Evolutionary conservation across 495 filamentous ascomycete genomes (phyloP).

Genomic region (Echria macrotheca): DNA sequence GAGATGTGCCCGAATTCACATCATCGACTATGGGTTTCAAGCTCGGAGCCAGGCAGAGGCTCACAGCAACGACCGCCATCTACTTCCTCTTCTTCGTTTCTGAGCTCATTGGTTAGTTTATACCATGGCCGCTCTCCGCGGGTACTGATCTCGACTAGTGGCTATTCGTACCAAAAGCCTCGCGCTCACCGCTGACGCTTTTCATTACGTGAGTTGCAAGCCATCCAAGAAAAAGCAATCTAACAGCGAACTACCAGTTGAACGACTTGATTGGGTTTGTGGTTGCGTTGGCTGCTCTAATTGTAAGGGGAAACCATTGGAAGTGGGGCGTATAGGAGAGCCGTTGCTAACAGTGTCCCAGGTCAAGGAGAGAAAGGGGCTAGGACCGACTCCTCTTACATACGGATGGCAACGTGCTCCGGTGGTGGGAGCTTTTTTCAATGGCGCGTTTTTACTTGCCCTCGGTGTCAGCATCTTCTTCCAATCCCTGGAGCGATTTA

Average conservation of each 20-base stretch:
- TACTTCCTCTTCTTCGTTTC: conserved; percentile 78
- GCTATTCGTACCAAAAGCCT: conserved; percentile 84
- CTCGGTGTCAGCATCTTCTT: conserved; percentile 88
- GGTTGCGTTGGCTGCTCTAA: conserved; percentile 79
- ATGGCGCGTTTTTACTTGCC: conserved; percentile 91
- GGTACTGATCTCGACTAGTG: too few relatives aligned
- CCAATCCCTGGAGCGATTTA: conserved; percentile 83
- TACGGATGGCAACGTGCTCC: conserved; percentile 86
- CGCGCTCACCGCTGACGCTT: conserved; percentile 87
- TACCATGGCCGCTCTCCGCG: too few relatives aligned
- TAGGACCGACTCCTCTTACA: conserved; percentile 18
- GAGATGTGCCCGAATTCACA: background rate
- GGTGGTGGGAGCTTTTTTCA: conserved; percentile 87
- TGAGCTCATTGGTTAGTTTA: conserved; percentile 59
- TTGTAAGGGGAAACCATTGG: too few relatives aligned
- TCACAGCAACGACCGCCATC: conserved; percentile 72
- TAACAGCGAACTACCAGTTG: conserved; percentile 44
- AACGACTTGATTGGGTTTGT: conserved; percentile 86
- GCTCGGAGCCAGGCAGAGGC: conserved; percentile 48
- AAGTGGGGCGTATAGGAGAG: too few relatives aligned
- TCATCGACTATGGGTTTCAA: conserved; percentile 24
- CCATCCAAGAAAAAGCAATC: background rate
- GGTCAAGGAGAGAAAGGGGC: conserved; percentile 1
- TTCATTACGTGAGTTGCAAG: conserved; percentile 70
- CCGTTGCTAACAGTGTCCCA: background rate